Evolutionary conservation across 257 asterid genomes (phyloP), one percentile per base, ranked within the genome.

Genomic region (Lavandula angustifolia): DNA sequence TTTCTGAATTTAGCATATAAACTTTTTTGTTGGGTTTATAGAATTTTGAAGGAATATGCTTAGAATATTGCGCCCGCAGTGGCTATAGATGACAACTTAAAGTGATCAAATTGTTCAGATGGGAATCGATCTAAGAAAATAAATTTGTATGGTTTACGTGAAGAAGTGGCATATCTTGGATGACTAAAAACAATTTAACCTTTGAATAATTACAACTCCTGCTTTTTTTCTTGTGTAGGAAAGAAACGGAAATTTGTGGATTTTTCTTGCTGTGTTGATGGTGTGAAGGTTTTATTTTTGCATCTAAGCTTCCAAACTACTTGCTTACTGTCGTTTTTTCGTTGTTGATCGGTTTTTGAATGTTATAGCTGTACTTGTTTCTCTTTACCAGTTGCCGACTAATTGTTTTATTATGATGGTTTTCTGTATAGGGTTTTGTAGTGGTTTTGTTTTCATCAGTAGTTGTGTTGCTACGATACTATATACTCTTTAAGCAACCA

Each of bases 371-470:
- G 10, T 58, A 5, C 7, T 6, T 44, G 42, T 44, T 44, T 5
- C 27, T 44, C 29, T n/a, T n/a, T 43, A 38, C 17, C 37, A 55
- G 54, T 40, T 34, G 11, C 47, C 6, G 7, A 50, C 10, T 12
- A 47, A 41, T 29, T 49, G 46, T 35, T 46, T 18, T 42, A 0
- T 11, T 33, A 22, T 59, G 46, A 6, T 40, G 18, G 35, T 38
- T 14, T 32, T 66, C 40, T 64, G 27, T 16, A 43, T 18, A 57
- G 29, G 55, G 35, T 62, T 18, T 58, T 13, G 12, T 13, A 11
- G 10, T 37, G 60, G 22, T 43, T 35, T 27, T 3, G 43, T 34
- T 37, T 70, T 55, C 49, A 13, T 37, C 38, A 42, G 65, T 64
- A 14, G 50, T 52, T 12, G 35, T 37, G 61, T 22, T 46, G 18